Evolutionary conservation across 805 yeast species (phyloP), one percentile per base, ranked within the genome.

Genomic region (Vanderwaltozyma verrucispora): DNA sequence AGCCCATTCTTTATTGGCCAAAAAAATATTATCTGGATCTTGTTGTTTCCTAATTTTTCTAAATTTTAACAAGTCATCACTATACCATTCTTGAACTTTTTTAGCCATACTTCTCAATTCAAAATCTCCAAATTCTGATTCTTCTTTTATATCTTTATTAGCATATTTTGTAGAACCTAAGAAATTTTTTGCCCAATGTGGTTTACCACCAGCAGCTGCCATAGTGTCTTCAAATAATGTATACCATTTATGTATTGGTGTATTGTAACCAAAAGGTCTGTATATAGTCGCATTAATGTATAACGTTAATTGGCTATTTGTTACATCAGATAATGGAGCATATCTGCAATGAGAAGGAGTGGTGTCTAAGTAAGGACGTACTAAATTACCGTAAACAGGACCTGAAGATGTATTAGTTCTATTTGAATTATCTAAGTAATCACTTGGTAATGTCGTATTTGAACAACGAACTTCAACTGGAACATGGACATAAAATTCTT

Each of bases 101-200:
- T 72, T 68, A 24, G 77, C 74, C 54, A 86, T 76, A 1, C 96
- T 96, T 49, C 77, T 68, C 92, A 86, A 83, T 42, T 80, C 77
- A 44, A 79, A 80, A 44, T 74, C 79, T 37, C 64, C 62, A 38
- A 63, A 66, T 30, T 64, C 54, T 33, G 65, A 56, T 36, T 69
- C 72, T 2, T 53, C 54, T 40, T 56, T 50, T 29, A 43, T 35
- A 44, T 57, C 42, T 33, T 58, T 49, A 7, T 53, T 52, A 6
- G 60, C 57, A 49, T 56, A 47, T 11, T 63, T 59, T 2, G 54
- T 50, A 3, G 72, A 63, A 1, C 95, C 94, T 39, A 83, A 66
- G 59, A 86, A 89, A 60, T 87, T 88, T 67, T 89, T 89, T 14
- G 98, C 98, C 98, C 98, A 89, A 60, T 89, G 98, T 2, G 98